phyloP scores from a whole-genome alignment of 441 rosid species.

The Geranium incanum region DNA sequence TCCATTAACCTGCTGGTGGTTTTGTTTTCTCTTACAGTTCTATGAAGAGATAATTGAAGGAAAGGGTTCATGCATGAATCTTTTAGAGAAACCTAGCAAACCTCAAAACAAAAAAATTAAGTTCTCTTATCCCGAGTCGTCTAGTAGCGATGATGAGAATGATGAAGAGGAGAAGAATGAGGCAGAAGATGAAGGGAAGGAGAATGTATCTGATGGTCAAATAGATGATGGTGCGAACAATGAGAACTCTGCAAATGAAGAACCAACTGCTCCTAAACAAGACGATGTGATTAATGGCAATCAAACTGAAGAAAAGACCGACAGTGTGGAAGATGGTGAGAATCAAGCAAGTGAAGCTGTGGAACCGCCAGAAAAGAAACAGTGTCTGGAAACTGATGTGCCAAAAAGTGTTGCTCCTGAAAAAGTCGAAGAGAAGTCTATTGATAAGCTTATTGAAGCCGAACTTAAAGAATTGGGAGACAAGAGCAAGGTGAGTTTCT shows the following conservation, averaged over 20 bases:
- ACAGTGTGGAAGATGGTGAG: background rate
- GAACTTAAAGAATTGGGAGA: slow-evolving; percentile 88
- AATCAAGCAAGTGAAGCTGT: background rate
- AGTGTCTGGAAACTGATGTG: slow-evolving; percentile 39
- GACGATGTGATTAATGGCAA: background rate
- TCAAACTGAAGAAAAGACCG: background rate
- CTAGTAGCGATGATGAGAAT: background rate
- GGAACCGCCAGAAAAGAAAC: background rate
- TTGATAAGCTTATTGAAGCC: slow-evolving; percentile 87
- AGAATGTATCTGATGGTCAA: background rate
- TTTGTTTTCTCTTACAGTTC: background rate
- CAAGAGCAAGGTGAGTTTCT: slow-evolving; percentile 59
- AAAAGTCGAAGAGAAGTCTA: slow-evolving; percentile 50
- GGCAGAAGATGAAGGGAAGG: background rate
- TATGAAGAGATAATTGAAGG: background rate
- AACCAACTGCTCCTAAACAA: background rate
- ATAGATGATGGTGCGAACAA: background rate
- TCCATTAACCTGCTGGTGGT: background rate
- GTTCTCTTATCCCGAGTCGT: background rate
- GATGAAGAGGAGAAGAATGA: background rate
- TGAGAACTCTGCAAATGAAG: background rate
- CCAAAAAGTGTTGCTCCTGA: slow-evolving; percentile 27
- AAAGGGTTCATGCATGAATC: background rate
- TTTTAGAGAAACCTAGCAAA: background rate
- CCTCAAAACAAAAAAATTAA: background rate